Base-by-base conservation (phyloP, 148 eudicot species). In the Amaranthus cruentus region DNA sequence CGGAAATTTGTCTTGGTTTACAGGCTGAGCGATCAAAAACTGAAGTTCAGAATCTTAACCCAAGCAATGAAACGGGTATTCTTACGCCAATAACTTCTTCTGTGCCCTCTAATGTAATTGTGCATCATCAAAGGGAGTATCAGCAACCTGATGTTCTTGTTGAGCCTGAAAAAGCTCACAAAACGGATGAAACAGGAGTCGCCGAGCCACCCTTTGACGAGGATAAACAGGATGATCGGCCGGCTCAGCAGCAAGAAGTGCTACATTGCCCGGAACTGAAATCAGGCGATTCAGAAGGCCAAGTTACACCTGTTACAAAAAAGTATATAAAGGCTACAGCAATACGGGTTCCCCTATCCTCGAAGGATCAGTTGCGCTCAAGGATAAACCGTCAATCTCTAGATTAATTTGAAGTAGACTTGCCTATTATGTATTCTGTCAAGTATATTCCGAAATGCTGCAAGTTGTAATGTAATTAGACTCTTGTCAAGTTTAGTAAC, bases 331-430 rank as follows among this genome's bases (percentile, higher is more conserved):
- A 74, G 66, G 11, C 7, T 55, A 47, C 15, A 55, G 54, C 66
- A 28, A 47, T 64, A 56, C 67, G 42, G 4, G 78, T 79, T 65
- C 82, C 82, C 42, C 78, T 79, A 64, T 64, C 82, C 53, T 79
- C 78, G 10, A 70, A 42, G 51, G 51, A 49, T 50, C 64, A 50
- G 14, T 52, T 79, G 64, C 70, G 82, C 71, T 75, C 75, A 18
- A 70, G 78, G 72, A 56, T 49, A 14, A 70, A 79, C 43, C 71
- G 47, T 60, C 66, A 55, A 62, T 48, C 74, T 63, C 60, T 12
- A 66, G 42, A 46, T 66, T 53, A 50, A 21, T 72, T 44, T 67
- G 55, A 68, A 69, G 70, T 38, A 46, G 52, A 73, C 67, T 13
- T 73, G 9, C 9, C 47, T 73, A 7, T 60, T 28, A 28, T 28